phyloP scores from a whole-genome alignment of 352 stramenopile genomes.

The Phytopythium vexans region DNA sequence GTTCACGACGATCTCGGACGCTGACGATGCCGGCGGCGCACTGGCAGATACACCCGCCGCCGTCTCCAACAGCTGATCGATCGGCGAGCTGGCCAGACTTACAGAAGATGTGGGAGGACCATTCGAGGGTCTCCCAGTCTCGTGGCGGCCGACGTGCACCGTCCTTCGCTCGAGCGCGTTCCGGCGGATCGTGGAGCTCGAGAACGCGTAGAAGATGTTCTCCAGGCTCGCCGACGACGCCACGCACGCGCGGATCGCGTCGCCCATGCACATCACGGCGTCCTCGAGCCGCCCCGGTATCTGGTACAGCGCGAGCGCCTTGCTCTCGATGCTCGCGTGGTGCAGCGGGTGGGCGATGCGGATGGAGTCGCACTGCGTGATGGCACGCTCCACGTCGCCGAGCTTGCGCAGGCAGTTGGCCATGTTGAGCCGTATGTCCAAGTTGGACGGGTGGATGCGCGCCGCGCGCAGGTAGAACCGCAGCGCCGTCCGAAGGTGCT shows the following conservation, averaged over 20 bases:
- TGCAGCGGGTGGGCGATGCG: slow-evolving; percentile 32
- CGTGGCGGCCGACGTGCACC: slow-evolving; percentile 19
- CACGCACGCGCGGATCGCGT: slow-evolving; percentile 52
- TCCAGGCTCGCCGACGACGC: slow-evolving; percentile 48
- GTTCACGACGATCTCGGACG: slow-evolving; percentile 24
- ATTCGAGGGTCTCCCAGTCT: neutral
- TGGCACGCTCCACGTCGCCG: slow-evolving; percentile 29
- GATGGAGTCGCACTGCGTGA: slow-evolving; percentile 57
- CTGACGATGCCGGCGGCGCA: neutral
- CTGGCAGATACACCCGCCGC: neutral
- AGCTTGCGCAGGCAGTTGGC: slow-evolving; percentile 61
- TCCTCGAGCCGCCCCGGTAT: slow-evolving; percentile 30
- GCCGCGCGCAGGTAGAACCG: slow-evolving; percentile 68
- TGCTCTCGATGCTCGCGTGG: slow-evolving; percentile 52
- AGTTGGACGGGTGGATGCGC: slow-evolving; percentile 57
- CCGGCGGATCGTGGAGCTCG: slow-evolving; percentile 39
- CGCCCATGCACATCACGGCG: slow-evolving; percentile 56
- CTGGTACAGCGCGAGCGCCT: slow-evolving; percentile 57
- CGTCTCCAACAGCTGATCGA: slow-evolving; percentile 5
- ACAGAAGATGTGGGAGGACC: too few species aligned
- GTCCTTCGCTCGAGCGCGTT: slow-evolving; percentile 60
- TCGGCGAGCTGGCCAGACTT: neutral
- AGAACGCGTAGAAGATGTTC: slow-evolving; percentile 70
- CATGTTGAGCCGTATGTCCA: slow-evolving; percentile 63
- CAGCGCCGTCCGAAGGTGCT: slow-evolving; percentile 46